These are phyloP conservation scores for Colletotrichum siamense DNA, from an alignment of 2,329 filamentous ascomycete genomes.

Conservation along the genomic window DNA sequence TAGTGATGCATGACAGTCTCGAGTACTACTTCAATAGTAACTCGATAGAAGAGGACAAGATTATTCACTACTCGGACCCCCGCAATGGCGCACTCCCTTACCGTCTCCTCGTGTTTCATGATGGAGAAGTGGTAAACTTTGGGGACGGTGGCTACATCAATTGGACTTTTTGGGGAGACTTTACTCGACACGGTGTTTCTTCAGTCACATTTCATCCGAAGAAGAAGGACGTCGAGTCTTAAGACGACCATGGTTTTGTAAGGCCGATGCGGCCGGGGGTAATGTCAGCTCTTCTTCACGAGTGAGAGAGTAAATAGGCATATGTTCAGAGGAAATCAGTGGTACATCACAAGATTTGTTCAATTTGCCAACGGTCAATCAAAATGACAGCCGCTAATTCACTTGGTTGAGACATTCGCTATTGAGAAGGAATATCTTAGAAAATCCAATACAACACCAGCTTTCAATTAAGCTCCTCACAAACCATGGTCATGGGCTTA, in stretches of 20 bases:
- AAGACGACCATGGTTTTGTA: background rate
- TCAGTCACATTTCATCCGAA: background rate
- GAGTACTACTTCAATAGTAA: background rate
- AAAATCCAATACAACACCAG: background rate
- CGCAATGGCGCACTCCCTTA: background rate
- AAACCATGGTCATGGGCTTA: background rate
- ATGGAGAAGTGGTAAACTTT: background rate
- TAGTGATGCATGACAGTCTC: background rate
- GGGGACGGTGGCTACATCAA: background rate
- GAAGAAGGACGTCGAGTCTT: background rate
- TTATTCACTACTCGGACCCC: background rate
- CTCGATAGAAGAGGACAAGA: background rate
- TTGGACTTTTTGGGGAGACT: background rate
- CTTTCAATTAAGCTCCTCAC: background rate
- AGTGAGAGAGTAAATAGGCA: background rate
- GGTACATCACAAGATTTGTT: background rate
- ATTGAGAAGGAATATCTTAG: background rate
- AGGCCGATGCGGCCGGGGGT: background rate
- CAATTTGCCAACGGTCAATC: background rate
- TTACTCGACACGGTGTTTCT: background rate
- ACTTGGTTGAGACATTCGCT: background rate
- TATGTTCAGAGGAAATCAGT: background rate
- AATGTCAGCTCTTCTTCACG: background rate
- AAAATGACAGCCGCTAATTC: background rate
- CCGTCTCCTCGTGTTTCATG: background rate